Evolutionary conservation across 2,329 filamentous ascomycete species (phyloP).

Genomic region (Neonectria hederae): DNA sequence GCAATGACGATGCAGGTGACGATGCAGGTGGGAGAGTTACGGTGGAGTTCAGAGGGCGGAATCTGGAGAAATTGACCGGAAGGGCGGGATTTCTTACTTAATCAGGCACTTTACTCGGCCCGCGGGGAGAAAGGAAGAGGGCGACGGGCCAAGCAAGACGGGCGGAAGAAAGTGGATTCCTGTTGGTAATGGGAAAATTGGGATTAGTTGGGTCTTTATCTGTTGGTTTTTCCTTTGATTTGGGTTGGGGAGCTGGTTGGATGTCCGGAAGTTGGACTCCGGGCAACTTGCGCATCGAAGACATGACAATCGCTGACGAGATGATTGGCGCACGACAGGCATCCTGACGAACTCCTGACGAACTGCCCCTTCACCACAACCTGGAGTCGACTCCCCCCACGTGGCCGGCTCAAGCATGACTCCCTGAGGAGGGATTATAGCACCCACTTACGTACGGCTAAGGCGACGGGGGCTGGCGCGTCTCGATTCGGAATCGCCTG

Average conservation of each 20-base stretch:
- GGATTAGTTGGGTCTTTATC: constrained; percentile 24
- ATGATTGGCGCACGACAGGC: neutral
- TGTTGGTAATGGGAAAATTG: constrained; percentile 35
- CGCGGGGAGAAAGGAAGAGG: neutral
- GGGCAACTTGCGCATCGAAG: neutral
- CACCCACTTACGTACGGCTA: neutral
- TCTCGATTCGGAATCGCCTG: constrained; percentile 10
- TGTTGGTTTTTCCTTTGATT: neutral
- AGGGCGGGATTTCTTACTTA: neutral
- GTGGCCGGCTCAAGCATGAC: neutral
- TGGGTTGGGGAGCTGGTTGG: constrained; percentile 10
- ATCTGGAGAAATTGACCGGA: neutral
- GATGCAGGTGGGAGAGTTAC: neutral
- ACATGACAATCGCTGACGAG: neutral
- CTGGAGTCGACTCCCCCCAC: neutral
- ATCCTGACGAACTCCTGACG: too few relatives aligned
- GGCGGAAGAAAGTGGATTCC: constrained; percentile 29
- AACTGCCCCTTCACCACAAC: too few relatives aligned
- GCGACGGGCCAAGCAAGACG: neutral
- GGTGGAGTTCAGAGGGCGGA: neutral
- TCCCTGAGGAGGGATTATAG: constrained; percentile 9
- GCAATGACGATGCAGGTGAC: neutral
- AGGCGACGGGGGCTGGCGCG: neutral
- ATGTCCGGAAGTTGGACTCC: neutral
- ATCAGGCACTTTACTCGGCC: neutral